Percentiles rank a stretch among this genome's conserved stretches.
These are phyloP conservation scores for Cruciata laevipes DNA, from an alignment of 257 asterid genomes.

Conservation along the genomic window DNA sequence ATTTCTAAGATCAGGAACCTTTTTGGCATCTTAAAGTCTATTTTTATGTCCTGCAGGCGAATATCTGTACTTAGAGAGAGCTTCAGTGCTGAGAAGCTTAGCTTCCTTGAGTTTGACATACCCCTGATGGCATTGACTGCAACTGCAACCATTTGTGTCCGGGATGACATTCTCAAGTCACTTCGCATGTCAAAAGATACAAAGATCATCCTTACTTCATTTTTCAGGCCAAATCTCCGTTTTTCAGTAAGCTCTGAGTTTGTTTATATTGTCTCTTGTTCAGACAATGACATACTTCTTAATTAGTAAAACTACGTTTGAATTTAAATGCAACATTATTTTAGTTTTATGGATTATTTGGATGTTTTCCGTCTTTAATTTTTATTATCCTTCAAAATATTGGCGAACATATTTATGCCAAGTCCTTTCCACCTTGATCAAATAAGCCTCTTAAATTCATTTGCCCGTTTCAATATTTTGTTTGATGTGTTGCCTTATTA, in stretches of 20 bases:
- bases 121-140: slow-evolving; percentile 83
- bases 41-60: slow-evolving; percentile 38
- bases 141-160: slow-evolving; percentile 62
- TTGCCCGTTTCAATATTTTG: neutral
- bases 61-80: slow-evolving; percentile 57
- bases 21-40: slow-evolving; percentile 1
- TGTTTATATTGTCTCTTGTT: slow-evolving; percentile 11
- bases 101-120: slow-evolving; percentile 57
- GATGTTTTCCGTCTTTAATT: neutral
- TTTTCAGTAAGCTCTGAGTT: slow-evolving; percentile 46
- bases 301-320: neutral
- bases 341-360: neutral
- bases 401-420: neutral
- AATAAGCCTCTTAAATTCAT: neutral
- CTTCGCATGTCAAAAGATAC: slow-evolving; percentile 50
- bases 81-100: slow-evolving; percentile 45
- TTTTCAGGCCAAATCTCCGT: slow-evolving; percentile 71
- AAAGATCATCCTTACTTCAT: slow-evolving; percentile 49
- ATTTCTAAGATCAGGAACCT: neutral
- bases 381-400: neutral
- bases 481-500: neutral
- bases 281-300: neutral
- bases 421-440: neutral
- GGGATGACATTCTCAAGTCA: slow-evolving; percentile 72
- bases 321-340: neutral